phyloP scores from a whole-genome alignment of 1,139 yeast species.

The Meyerozyma smithsonii region DNA sequence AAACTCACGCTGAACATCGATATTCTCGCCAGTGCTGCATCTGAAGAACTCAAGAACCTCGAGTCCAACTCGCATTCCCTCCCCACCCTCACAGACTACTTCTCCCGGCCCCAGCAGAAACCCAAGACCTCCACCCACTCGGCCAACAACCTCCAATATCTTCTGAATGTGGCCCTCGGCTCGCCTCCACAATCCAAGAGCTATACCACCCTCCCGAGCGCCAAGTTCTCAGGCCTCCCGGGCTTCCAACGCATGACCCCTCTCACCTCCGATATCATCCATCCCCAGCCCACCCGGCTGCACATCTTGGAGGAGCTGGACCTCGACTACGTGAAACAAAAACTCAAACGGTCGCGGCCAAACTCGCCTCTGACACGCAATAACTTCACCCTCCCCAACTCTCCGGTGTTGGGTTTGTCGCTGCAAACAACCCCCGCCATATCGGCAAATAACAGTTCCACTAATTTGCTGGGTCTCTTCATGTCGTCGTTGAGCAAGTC shows the following conservation, averaged over 20 bases:
- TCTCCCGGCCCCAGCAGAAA: constrained; percentile 14
- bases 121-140: constrained; percentile 11
- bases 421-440: constrained; percentile 40
- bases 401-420: constrained; percentile 49
- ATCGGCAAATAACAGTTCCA: constrained; percentile 42
- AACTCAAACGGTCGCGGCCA: constrained; percentile 68
- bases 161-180: constrained; percentile 22
- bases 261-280: constrained; percentile 18
- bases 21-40: constrained; percentile 75
- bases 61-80: constrained; percentile 51
- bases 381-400: constrained; percentile 54
- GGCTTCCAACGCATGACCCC: constrained; percentile 56
- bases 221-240: constrained; percentile 32
- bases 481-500: constrained; percentile 22
- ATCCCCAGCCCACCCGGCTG: constrained; percentile 12
- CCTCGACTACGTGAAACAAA: constrained; percentile 42
- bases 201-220: constrained; percentile 10
- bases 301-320: constrained; percentile 41
- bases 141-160: constrained; percentile 27
- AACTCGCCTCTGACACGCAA: constrained; percentile 38
- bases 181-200: constrained; percentile 10
- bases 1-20: constrained; percentile 56
- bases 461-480: constrained; percentile 36
- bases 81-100: constrained; percentile 62
- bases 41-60: constrained; percentile 62